Conservation (phyloP, 2,329 filamentous ascomycete genomes). For the Didymella pomorum region DNA sequence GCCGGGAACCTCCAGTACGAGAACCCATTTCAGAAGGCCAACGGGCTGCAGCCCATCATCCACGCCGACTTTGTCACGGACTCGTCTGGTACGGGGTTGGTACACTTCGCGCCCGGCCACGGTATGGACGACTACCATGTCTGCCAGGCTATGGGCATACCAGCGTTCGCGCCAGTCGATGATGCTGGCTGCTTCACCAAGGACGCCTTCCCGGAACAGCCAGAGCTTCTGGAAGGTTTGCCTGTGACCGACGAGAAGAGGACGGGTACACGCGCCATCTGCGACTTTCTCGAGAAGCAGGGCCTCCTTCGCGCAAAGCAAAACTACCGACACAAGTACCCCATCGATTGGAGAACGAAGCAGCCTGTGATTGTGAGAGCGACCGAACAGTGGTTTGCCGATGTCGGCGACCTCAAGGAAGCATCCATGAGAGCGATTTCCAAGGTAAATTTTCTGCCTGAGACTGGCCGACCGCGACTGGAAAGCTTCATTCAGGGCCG, state of each 20-base stretch:
- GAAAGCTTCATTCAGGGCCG: constrained; percentile 86
- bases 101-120: constrained; percentile 92
- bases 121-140: constrained; percentile 95
- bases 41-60: constrained; percentile 73
- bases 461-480: constrained; percentile 74
- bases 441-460: constrained; percentile 79
- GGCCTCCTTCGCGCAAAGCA: constrained; percentile 72
- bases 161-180: constrained; percentile 81
- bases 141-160: constrained; percentile 74
- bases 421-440: constrained; percentile 74
- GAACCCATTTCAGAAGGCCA: constrained; percentile 71
- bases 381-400: constrained; percentile 97
- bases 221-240: constrained; percentile 72
- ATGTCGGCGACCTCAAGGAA: constrained; percentile 83
- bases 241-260: constrained; percentile 73
- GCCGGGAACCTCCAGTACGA: constrained; percentile 69
- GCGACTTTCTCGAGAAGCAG: constrained; percentile 68
- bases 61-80: constrained; percentile 89
- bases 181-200: constrained; percentile 81
- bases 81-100: constrained; percentile 91
- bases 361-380: constrained; percentile 88
- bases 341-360: constrained; percentile 97
- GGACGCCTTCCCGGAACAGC: constrained; percentile 77
- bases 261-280: constrained; percentile 63
- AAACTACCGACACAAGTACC: constrained; percentile 87